Conservation (phyloP, 371 early-diverging fungal species). For the Apophysomyces trapeziformis region DNA sequence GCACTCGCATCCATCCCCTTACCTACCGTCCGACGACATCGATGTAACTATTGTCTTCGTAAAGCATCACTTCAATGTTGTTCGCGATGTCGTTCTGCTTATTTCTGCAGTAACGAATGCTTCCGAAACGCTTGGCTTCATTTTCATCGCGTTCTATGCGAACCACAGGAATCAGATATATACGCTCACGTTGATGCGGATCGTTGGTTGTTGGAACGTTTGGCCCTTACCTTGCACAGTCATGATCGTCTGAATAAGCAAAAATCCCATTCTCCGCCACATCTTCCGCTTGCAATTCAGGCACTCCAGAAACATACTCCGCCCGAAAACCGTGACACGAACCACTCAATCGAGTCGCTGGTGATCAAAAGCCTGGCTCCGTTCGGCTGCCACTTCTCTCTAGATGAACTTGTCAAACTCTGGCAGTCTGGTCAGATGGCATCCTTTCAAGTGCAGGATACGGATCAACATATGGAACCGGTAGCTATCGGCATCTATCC, state of each 20-base stretch:
- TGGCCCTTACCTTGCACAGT: constrained; percentile 49
- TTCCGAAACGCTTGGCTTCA: constrained; percentile 54
- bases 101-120: constrained; percentile 52
- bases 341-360: constrained; percentile 13
- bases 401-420: constrained; percentile 19
- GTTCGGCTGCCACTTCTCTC: constrained; percentile 29
- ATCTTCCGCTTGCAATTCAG: constrained; percentile 37
- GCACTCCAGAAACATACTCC: constrained; percentile 34
- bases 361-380: constrained; percentile 24
- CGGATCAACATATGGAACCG: constrained; percentile 64
- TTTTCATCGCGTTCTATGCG: constrained; percentile 46
- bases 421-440: constrained; percentile 21
- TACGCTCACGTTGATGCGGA: constrained; percentile 47
- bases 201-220: constrained; percentile 49
- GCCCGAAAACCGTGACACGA: background rate
- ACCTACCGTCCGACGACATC: constrained; percentile 43
- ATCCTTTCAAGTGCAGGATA: constrained; percentile 29
- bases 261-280: constrained; percentile 49
- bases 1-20: constrained; percentile 44
- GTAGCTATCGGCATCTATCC: constrained; percentile 81
- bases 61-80: constrained; percentile 51
- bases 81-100: constrained; percentile 50
- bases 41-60: constrained; percentile 49
- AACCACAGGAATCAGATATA: constrained; percentile 43
- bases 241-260: constrained; percentile 55